Base-by-base conservation (phyloP, 2,329 filamentous ascomycete species). In the Trichoderma arundinaceum region DNA sequence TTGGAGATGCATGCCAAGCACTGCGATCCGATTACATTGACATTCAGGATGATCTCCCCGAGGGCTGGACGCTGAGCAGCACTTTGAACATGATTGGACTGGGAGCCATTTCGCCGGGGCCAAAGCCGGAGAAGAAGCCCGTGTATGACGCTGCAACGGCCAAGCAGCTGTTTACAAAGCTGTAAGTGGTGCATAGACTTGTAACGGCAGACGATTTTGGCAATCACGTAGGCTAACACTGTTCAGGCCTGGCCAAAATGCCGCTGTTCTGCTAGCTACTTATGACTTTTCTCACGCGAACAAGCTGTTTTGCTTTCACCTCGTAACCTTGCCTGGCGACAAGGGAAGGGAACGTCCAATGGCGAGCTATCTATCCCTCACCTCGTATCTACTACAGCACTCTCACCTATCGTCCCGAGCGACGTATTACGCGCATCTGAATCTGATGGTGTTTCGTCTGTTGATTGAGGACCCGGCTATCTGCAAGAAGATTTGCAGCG, bases 201-300 rank as follows among this genome's bases (percentile, higher is more conserved):
- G 7, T 13, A 52, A 56, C n/a, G 41, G 17, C 7, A 15, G 32
- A 22, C 10, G 69, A 77, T 66, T 12, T 13, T 48, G 69, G 64
- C 22, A 46, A 3, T 7, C 4, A 12, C 15, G 17, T 13, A 19
- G 8, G 54, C 70, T 33, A 61, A 51, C 41, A 7, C 44, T 1
- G 6, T 17, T 12, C 4, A 96, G 92, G 70, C 95, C 95, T 1
- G 88, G 89, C 2, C 85, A 89, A 66, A 89, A 94, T 76, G 91
- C 92, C 15, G 89, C 94, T 4, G 83, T 96, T 2, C 80, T 98
- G 4, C 83, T 99, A 39, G 89, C 92, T 0, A 90, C 92, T 0
- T 99, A 98, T 75, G 95, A 98, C 76, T 98, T 98, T 75, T 88
- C 89, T 3, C 91, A 96, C 74, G 91, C 94, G 39, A 99, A 98